These are phyloP conservation scores for Aspergillus versicolor DNA, from an alignment of 2,329 filamentous ascomycete species.

Conservation along the genomic window DNA sequence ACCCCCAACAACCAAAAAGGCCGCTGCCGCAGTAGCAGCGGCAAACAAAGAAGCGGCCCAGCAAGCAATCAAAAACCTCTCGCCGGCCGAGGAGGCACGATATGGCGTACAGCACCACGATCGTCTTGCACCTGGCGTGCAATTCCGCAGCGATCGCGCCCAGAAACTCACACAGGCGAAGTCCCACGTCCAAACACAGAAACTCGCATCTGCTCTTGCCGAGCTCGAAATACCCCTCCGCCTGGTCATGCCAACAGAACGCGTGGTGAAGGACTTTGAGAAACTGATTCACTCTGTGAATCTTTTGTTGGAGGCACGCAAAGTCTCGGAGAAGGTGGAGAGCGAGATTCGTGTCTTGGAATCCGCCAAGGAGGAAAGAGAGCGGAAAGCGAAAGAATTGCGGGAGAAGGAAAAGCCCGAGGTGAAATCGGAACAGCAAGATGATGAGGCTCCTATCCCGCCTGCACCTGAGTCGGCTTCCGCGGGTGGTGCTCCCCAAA, in stretches of 20 bases:
- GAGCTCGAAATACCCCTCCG: constrained; percentile 49
- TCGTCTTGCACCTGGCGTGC: constrained; percentile 78
- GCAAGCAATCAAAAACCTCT: constrained; percentile 68
- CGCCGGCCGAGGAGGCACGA: constrained; percentile 69
- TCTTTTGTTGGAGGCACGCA: constrained; percentile 47
- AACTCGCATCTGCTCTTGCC: constrained; percentile 47
- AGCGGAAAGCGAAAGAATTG: constrained; percentile 33
- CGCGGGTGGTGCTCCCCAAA: constrained; percentile 1
- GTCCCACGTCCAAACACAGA: constrained; percentile 51
- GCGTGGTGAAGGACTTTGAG: constrained; percentile 51
- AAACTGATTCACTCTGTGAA: constrained; percentile 49
- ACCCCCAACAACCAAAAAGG: constrained; percentile 36
- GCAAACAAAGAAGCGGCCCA: constrained; percentile 31
- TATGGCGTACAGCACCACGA: constrained; percentile 88
- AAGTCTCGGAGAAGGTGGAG: constrained; percentile 49
- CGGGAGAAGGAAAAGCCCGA: constrained; percentile 29
- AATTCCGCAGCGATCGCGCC: constrained; percentile 71
- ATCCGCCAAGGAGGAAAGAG: constrained; percentile 41
- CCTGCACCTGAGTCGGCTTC: constrained; percentile 14
- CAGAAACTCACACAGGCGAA: constrained; percentile 52
- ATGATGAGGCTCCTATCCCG: constrained; percentile 29
- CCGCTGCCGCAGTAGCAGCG: constrained; percentile 40
- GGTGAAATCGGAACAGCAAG: constrained; percentile 37
- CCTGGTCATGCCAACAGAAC: constrained; percentile 51
- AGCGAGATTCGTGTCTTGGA: constrained; percentile 49